phyloP scores from a whole-genome alignment of 345 rosid species.

The Pugionium cornutum region DNA sequence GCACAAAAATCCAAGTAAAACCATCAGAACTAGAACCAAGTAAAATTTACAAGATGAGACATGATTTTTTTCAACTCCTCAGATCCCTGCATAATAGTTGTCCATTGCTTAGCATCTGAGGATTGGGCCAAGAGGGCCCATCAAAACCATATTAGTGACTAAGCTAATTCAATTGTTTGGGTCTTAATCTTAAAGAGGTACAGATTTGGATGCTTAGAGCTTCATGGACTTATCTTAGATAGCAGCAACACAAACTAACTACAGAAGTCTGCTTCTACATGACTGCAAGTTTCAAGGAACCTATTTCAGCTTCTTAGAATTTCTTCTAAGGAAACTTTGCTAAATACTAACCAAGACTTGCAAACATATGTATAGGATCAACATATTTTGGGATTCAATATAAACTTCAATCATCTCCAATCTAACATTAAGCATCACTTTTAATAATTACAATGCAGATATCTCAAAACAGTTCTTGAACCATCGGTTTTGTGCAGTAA shows the following conservation, averaged over 20 bases:
- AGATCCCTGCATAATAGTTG: neutral
- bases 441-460: conserved; percentile 5
- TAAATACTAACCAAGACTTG: neutral
- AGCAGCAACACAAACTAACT: conserved; percentile 9
- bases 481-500: neutral
- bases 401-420: conserved; percentile 5
- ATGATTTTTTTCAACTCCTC: neutral
- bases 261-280: conserved; percentile 3
- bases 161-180: conserved; percentile 9
- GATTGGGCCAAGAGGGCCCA: conserved; percentile 36
- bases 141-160: conserved; percentile 4
- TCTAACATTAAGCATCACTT: conserved; percentile 4
- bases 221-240: neutral
- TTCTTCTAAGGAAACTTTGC: conserved; percentile 8
- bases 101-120: neutral
- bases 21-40: neutral
- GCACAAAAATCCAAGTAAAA: conserved; percentile 4
- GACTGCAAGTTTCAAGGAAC: conserved; percentile 10
- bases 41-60: neutral
- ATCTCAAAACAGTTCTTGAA: neutral
- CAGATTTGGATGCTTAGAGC: conserved; percentile 2
- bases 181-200: conserved; percentile 8
- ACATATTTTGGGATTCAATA: neutral
- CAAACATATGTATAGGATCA: neutral
- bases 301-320: conserved; percentile 6